Conservation (phyloP, 441 rosid species). For the Mallotus japonicus region DNA sequence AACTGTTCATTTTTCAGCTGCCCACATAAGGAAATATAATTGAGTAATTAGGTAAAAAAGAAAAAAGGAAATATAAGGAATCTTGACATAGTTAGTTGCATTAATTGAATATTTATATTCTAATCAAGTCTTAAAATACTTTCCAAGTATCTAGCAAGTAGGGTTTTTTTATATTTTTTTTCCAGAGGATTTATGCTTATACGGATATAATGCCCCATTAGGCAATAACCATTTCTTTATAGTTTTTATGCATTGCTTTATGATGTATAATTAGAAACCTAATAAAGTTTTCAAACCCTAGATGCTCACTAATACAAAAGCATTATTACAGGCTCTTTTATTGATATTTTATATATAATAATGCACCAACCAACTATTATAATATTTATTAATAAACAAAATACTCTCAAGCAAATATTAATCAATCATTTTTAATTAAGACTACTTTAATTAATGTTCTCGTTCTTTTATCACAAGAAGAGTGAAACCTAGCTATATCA, state of each 20-base stretch:
- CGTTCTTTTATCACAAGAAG: too few species aligned
- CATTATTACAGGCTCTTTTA: neutral
- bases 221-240: constrained; percentile 1
- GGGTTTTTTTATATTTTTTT: constrained; percentile 3
- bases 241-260: neutral
- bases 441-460: neutral
- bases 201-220: neutral
- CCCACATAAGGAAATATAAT: too few species aligned
- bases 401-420: neutral
- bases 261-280: neutral
- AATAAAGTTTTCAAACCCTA: constrained; percentile 3
- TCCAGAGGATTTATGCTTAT: neutral
- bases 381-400: neutral
- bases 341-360: neutral
- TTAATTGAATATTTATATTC: neutral
- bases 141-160: constrained; percentile 6
- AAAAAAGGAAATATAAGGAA: neutral
- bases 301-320: neutral
- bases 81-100: neutral
- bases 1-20: too few species aligned
- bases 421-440: neutral
- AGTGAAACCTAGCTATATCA: too few species aligned
- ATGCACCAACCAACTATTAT: neutral
- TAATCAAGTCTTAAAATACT: neutral
- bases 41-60: neutral